Evolutionary conservation across 1,284 basidiomycete species (phyloP), one percentile per base, ranked within the genome.

Genomic region (Ustilago bromivora): DNA sequence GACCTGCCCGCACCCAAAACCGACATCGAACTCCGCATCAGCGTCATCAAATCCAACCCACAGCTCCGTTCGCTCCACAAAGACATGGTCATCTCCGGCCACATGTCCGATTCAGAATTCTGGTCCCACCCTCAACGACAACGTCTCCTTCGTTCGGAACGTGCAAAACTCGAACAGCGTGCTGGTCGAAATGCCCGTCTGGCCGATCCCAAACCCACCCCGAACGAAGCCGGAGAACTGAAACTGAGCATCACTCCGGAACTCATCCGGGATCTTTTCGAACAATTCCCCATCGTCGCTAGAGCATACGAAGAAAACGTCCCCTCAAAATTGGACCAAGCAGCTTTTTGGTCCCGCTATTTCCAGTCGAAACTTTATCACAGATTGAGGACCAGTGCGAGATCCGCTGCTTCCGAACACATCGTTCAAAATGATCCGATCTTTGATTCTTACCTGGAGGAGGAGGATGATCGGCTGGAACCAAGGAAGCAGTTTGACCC

Each of bases 281-380:
- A 98, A 79, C 96, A 98, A 88, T 98, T 96, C 84, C 96, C 97
- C 2, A 92, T 98, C 38, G 94, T 99, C 8, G 91, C 92, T 56
- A 92, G 91, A 83, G 96, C 95, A 1, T 98, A 96, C 84, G 92
- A 89, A 67, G 95, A 97, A 83, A 95, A 96, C 78, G 96, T 99
- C 0, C 96, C 96, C 1, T 89, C 87, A 66, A 92, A 93, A 93
- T 89, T 98, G 52, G 91, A 91, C 35, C 94, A 98, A 86, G 91
- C 90, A 66, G 92, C 94, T 73, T 99, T 99, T 84, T 99, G 97
- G 97, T 92, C 91, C 77, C 91, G 96, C 41, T 99, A 98, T 88
- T 98, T 99, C 85, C 92, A 94, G 80, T 96, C 94, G 11, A 94
- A 93, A 82, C 89, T 99, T 10, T 98, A 97, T 89, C 94, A 98